Evolutionary conservation across 805 yeast genomes (phyloP), one percentile per base, ranked within the genome.

Genomic region (Saccharomyces mikatae): DNA sequence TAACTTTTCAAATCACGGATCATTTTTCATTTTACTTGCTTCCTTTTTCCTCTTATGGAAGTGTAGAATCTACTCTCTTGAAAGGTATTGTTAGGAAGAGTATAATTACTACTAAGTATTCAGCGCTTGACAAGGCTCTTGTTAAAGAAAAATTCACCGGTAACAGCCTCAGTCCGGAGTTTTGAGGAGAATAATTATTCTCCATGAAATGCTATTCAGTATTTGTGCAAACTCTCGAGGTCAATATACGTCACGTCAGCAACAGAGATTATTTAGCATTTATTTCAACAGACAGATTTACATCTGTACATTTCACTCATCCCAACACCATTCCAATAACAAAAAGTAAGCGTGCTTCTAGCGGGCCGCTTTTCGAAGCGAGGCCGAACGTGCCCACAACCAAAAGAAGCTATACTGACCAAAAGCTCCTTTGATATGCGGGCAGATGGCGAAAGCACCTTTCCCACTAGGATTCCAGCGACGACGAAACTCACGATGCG

Each of bases 1-100:
- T 51, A 50, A 51, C 44, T 47, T 47, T 50, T 53, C 41, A 50
- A 26, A 44, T 44, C 48, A 41, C 27, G 30, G 22, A 36, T 36
- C 41, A 49, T 36, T 49, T 41, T 36, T n/a, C 13, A 36, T 8
- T 36, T 17, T 9, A 36, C 10, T 36, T 17, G 8, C 13, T 36
- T 17, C 6, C 11, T 6, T 29, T 29, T 29, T 10, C 11, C 11
- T 29, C 31, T 10, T 8, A 8, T 29, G 17, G n/a, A 14, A 32
- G 4, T 14, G 9, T 24, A 2, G 26, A 24, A 4, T 24, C 3
- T 24, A 24, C 26, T 24, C 4, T 24, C 26, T 24, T 24, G 26
- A 24, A 24, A 24, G 4, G 4, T 24, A 4, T 24, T 24, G 4
- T 2, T 24, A 24, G 26, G 26, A 24, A 24, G 26, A 24, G 26